phyloP scores from a whole-genome alignment of 2,329 filamentous ascomycete species.

The Penicillium sp. region DNA sequence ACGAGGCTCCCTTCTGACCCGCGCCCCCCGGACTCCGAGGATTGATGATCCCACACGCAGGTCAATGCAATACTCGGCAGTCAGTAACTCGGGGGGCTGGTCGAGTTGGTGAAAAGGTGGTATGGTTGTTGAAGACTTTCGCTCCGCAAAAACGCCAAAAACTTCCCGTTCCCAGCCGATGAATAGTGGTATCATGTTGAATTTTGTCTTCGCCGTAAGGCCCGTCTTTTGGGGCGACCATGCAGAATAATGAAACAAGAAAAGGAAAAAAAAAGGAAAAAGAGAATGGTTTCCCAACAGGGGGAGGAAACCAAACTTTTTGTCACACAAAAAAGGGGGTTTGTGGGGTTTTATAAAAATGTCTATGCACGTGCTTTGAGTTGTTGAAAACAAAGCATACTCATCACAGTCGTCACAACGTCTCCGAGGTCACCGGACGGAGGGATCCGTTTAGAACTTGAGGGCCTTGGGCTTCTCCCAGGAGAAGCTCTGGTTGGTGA shows the following conservation, averaged over 20 bases:
- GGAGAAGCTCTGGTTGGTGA: slow-evolving; percentile 96
- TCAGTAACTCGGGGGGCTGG: slow-evolving; percentile 24
- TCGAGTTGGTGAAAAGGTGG: slow-evolving; percentile 30
- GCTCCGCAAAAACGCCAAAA: slow-evolving; percentile 50
- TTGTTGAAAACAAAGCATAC: slow-evolving; percentile 59
- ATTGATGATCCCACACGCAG: slow-evolving; percentile 12
- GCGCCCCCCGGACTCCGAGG: slow-evolving; percentile 3
- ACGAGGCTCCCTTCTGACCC: slow-evolving; percentile 16
- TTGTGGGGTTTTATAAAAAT: slow-evolving; percentile 35
- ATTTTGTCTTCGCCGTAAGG: slow-evolving; percentile 51
- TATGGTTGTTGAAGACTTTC: slow-evolving; percentile 50
- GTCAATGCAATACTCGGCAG: slow-evolving; percentile 12
- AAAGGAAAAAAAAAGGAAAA: slow-evolving; percentile 16
- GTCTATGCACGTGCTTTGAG: slow-evolving; percentile 55
- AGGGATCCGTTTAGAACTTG: slow-evolving; percentile 71
- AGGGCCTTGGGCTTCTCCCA: slow-evolving; percentile 99
- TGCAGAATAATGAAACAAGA: slow-evolving; percentile 48
- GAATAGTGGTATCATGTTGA: slow-evolving; percentile 58
- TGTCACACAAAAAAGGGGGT: slow-evolving; percentile 29
- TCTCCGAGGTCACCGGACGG: slow-evolving; percentile 30
- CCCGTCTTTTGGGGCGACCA: slow-evolving; percentile 44
- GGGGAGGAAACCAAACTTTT: slow-evolving; percentile 20
- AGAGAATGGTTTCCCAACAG: slow-evolving; percentile 31
- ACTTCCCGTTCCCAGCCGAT: slow-evolving; percentile 48
- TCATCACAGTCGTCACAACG: slow-evolving; percentile 53